These are phyloP conservation scores for Fusarium sp. DNA, from an alignment of 2,329 filamentous ascomycete genomes.

Conservation along the genomic window DNA sequence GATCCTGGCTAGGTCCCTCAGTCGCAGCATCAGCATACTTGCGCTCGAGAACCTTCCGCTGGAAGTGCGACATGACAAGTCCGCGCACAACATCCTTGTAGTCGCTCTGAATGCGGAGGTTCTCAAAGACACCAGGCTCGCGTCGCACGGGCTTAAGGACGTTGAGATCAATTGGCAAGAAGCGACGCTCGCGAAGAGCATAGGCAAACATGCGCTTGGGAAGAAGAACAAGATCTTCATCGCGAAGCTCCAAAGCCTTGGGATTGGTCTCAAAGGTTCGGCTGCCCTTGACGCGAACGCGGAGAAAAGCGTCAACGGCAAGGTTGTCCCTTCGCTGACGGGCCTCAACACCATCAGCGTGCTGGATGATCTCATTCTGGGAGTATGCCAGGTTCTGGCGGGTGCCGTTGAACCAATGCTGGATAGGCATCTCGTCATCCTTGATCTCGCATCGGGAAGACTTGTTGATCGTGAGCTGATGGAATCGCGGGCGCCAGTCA, in stretches of 20 bases:
- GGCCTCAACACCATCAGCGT: conserved; percentile 47
- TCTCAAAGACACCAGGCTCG: conserved; percentile 50
- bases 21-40: conserved; percentile 41
- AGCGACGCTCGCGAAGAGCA: conserved; percentile 50
- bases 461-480: conserved; percentile 44
- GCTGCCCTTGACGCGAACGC: conserved; percentile 46
- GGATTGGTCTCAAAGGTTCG: conserved; percentile 47
- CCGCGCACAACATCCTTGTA: conserved; percentile 53
- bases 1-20: conserved; percentile 47
- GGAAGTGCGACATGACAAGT: conserved; percentile 52
- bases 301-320: conserved; percentile 46
- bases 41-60: conserved; percentile 50
- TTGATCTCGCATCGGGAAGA: conserved; percentile 42
- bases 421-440: conserved; percentile 49
- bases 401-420: conserved; percentile 48
- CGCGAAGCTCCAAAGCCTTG: conserved; percentile 38
- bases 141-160: conserved; percentile 47
- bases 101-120: conserved; percentile 50
- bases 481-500: conserved; percentile 48
- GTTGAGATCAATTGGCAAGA: conserved; percentile 49
- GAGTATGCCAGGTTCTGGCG: conserved; percentile 45
- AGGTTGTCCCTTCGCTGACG: conserved; percentile 51
- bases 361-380: conserved; percentile 49
- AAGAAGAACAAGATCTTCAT: conserved; percentile 46
- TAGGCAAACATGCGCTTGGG: conserved; percentile 54